A percentile compares a stretch with the other conserved stretches of the same genome.
Conservation (phyloP, 2,329 filamentous ascomycete genomes). For the Aspergillus puulaauensis region DNA sequence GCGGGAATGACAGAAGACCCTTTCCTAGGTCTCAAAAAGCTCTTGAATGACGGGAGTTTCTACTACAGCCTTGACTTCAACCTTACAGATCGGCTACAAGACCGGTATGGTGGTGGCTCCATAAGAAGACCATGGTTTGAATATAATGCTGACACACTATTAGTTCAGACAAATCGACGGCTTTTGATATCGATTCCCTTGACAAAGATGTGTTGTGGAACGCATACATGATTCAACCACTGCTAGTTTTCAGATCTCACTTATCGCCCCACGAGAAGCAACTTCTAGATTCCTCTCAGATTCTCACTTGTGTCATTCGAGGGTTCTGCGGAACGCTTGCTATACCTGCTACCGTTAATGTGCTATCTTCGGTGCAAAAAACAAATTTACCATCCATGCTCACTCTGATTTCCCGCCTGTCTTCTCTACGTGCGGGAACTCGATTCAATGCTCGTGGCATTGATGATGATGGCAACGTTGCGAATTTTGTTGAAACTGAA, state of each 20-base stretch:
- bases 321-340: constrained; percentile 88
- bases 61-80: constrained; percentile 99
- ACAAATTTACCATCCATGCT: constrained; percentile 78
- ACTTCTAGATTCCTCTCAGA: constrained; percentile 79
- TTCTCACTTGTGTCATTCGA: constrained; percentile 89
- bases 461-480: constrained; percentile 94
- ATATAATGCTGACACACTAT: constrained; percentile 16
- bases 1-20: constrained; percentile 73
- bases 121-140: constrained; percentile 6
- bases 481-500: constrained; percentile 98
- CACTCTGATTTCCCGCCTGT: constrained; percentile 87
- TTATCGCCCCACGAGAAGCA: constrained; percentile 72
- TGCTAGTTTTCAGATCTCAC: constrained; percentile 83
- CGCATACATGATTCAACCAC: constrained; percentile 93
- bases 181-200: constrained; percentile 88
- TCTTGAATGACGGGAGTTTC: constrained; percentile 89
- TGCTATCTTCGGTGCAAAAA: constrained; percentile 62
- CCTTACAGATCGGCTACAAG: constrained; percentile 86
- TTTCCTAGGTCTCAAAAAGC: constrained; percentile 84
- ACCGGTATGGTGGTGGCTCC: constrained; percentile 57
- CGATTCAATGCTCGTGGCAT: constrained; percentile 97
- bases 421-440: constrained; percentile 86
- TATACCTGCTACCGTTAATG: constrained; percentile 73
- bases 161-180: constrained; percentile 71
- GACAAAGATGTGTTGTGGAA: constrained; percentile 97